phyloP scores from a whole-genome alignment of 1,284 basidiomycete species.

The Fomitopsis pinicola region DNA sequence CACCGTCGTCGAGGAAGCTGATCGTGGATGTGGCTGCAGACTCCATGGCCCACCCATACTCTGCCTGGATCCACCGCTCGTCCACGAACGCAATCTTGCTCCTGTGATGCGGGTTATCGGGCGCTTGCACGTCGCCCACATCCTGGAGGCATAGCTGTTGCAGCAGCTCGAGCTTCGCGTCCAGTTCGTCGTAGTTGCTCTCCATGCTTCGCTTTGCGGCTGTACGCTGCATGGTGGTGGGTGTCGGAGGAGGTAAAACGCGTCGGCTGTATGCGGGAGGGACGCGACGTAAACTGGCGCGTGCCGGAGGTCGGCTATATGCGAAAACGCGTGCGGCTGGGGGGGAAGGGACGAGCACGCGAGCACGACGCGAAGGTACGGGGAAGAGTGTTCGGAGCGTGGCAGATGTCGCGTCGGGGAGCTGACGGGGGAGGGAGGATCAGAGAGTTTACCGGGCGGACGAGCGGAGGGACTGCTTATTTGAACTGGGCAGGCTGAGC shows the following conservation, averaged over 20 bases:
- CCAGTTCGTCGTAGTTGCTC: constrained; percentile 15
- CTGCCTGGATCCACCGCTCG: constrained; percentile 19
- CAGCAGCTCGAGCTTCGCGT: constrained; percentile 26
- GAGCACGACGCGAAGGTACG: neutral
- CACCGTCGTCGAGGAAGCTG: constrained; percentile 22
- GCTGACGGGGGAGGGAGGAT: constrained; percentile 2
- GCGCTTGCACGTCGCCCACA: constrained; percentile 10
- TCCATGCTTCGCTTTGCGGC: constrained; percentile 11
- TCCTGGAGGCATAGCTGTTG: constrained; percentile 21
- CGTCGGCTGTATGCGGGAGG: neutral
- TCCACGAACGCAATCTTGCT: constrained; percentile 12
- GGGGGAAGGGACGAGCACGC: neutral
- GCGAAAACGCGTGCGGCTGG: neutral
- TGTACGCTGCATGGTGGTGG: constrained; percentile 14
- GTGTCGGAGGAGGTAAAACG: neutral
- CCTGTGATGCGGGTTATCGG: constrained; percentile 6
- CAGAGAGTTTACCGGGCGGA: neutral
- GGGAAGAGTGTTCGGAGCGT: neutral
- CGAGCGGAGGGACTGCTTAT: neutral
- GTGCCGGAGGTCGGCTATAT: neutral
- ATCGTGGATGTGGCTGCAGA: constrained; percentile 16
- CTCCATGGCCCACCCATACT: constrained; percentile 18
- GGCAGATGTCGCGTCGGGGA: neutral
- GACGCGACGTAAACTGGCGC: neutral
- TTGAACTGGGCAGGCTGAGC: constrained; percentile 3